phyloP scores from a whole-genome alignment of 768 basidiomycete species.

The Mycena olivaceomarginata region DNA sequence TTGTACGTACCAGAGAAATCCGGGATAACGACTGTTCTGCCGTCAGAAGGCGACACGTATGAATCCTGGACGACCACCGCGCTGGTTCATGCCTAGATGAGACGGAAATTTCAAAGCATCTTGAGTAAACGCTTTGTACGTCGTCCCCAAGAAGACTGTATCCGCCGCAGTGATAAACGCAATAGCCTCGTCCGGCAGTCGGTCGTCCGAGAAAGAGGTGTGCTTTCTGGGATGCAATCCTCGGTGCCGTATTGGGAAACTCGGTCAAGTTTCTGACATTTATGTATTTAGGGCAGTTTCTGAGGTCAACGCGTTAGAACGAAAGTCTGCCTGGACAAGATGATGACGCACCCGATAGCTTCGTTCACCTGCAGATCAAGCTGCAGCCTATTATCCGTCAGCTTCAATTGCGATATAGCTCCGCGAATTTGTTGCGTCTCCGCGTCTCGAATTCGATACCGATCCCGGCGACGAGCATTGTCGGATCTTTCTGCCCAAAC shows the following conservation, averaged over 20 bases:
- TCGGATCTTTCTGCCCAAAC: constrained; percentile 43
- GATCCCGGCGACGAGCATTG: constrained; percentile 70
- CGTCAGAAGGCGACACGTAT: constrained; percentile 75
- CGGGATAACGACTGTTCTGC: constrained; percentile 73
- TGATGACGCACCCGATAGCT: constrained; percentile 70
- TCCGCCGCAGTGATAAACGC: constrained; percentile 69
- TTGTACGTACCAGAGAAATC: constrained; percentile 72
- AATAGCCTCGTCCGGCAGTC: constrained; percentile 70
- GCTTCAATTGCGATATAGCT: constrained; percentile 56
- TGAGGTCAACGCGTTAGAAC: constrained; percentile 43
- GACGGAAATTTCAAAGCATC: constrained; percentile 69
- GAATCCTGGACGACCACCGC: constrained; percentile 79
- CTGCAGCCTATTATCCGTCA: constrained; percentile 51
- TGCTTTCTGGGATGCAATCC: constrained; percentile 57
- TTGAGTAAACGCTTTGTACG: constrained; percentile 62
- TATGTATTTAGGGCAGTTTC: constrained; percentile 85
- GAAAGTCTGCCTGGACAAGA: constrained; percentile 14
- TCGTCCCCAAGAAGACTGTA: constrained; percentile 74
- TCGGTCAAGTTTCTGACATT: constrained; percentile 72
- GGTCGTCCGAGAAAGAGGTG: constrained; percentile 58
- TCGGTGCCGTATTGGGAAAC: constrained; percentile 60
- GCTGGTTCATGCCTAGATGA: constrained; percentile 78
- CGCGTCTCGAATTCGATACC: constrained; percentile 76
- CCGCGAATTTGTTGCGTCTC: constrained; percentile 79
- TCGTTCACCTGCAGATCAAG: constrained; percentile 71